These are phyloP conservation scores for Huntiella abstrusa DNA, from an alignment of 2,329 filamentous ascomycete species.

Conservation along the genomic window DNA sequence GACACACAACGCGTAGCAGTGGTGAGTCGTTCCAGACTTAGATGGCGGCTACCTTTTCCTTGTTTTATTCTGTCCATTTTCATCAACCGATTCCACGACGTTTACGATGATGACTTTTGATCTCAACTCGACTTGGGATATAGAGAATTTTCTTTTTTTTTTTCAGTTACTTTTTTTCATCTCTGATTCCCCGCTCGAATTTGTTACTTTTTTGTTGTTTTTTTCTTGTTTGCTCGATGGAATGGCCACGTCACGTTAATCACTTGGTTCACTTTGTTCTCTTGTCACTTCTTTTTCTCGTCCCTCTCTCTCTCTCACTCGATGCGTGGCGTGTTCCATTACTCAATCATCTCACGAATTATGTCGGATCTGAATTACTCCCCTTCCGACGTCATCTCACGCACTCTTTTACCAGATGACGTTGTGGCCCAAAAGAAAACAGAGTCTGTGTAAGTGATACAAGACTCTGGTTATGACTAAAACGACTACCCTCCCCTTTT, in stretches of 20 bases:
- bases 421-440: neutral
- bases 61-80: slow-evolving; percentile 1
- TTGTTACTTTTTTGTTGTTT: slow-evolving; percentile 6
- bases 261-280: neutral
- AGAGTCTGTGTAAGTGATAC: no score
- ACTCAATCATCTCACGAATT: slow-evolving; percentile 10
- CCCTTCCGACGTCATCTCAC: no score
- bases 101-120: slow-evolving; percentile 10
- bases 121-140: neutral
- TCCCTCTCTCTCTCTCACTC: neutral
- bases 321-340: slow-evolving; percentile 1
- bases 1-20: slow-evolving; percentile 42
- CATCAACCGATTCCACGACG: slow-evolving; percentile 2
- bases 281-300: neutral
- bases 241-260: slow-evolving; percentile 7
- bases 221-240: slow-evolving; percentile 6
- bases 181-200: neutral
- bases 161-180: neutral
- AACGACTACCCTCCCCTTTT: no score
- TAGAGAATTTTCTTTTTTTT: neutral
- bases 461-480: no score
- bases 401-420: neutral
- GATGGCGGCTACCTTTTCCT: neutral
- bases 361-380: slow-evolving; percentile 7
- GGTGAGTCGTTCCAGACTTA: slow-evolving; percentile 24